A percentile compares a stretch with the other conserved stretches of the same genome.
Evolutionary conservation across 306 rosid species (phyloP).

Genomic region (Begonia loranthoides): DNA sequence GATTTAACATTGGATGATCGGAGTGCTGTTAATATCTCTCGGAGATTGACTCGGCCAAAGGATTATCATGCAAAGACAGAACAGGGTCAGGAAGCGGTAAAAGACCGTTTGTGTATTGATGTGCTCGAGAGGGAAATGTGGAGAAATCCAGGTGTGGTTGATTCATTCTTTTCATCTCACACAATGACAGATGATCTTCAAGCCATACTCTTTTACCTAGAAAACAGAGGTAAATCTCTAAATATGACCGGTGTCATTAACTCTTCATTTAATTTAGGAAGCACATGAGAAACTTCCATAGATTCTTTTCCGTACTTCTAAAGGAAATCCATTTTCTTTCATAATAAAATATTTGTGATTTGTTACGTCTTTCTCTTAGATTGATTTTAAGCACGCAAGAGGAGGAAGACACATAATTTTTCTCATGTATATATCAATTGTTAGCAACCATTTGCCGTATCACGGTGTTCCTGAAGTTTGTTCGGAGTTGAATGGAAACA

Average conservation of each 20-base stretch:
- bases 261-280: not conserved
- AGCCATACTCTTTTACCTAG: slow-evolving; percentile 31
- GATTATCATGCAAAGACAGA: slow-evolving; percentile 29
- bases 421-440: too few species aligned
- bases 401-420: too few species aligned
- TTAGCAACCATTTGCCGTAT: too few species aligned
- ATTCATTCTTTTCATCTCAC: slow-evolving; percentile 18
- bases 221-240: slow-evolving; percentile 29
- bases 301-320: not conserved
- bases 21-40: slow-evolving; percentile 33
- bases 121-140: slow-evolving; percentile 38
- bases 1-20: slow-evolving; percentile 31
- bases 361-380: too few species aligned
- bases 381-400: too few species aligned
- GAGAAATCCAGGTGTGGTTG: slow-evolving; percentile 19
- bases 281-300: not conserved
- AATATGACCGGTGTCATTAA: not conserved
- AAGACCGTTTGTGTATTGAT: slow-evolving; percentile 36
- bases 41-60: slow-evolving; percentile 36
- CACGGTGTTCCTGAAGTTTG: too few species aligned
- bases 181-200: slow-evolving; percentile 33
- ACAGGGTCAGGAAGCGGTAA: slow-evolving; percentile 29
- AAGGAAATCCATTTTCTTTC: not conserved
- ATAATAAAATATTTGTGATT: too few species aligned
- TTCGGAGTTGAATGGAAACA: too few species aligned